Evolutionary conservation across 2,329 filamentous ascomycete species (phyloP).

Genomic region (Penicillium sp.): DNA sequence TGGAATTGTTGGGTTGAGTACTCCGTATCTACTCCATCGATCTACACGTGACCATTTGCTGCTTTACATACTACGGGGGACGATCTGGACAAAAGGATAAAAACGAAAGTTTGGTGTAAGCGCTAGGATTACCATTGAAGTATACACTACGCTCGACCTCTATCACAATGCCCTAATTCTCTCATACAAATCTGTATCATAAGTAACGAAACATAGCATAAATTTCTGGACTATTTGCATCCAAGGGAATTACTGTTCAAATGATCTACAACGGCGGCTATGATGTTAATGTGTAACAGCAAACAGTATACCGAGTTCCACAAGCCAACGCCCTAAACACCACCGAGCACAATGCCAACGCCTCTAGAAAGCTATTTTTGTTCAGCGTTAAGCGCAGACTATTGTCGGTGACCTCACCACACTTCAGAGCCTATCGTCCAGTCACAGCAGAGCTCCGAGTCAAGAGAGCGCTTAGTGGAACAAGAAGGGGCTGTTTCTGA

Average conservation of each 20-base stretch:
- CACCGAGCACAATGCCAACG: neutral
- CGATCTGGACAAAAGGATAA: too few relatives aligned
- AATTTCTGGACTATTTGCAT: too few relatives aligned
- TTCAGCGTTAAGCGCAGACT: neutral
- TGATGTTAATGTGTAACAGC: neutral
- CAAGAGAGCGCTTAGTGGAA: constrained; percentile 4
- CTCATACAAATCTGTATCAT: neutral
- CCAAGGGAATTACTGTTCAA: neutral
- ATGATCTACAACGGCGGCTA: neutral
- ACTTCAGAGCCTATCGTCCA: neutral
- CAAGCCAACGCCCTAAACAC: neutral
- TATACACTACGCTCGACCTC: neutral
- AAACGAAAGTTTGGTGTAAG: too few relatives aligned
- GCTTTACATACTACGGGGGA: too few relatives aligned
- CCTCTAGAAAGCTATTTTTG: neutral
- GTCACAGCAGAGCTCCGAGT: neutral
- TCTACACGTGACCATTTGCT: neutral
- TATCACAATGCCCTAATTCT: neutral
- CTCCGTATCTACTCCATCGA: neutral
- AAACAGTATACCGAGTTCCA: neutral
- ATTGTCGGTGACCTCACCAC: neutral
- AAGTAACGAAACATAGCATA: too few relatives aligned
- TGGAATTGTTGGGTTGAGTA: neutral
- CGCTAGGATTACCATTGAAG: neutral
- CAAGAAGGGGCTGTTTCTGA: constrained; percentile 1